Percentiles rank a stretch among this genome's conserved stretches.
phyloP scores from a whole-genome alignment of 2,329 filamentous ascomycete species.

The Diaporthe ilicicola region DNA sequence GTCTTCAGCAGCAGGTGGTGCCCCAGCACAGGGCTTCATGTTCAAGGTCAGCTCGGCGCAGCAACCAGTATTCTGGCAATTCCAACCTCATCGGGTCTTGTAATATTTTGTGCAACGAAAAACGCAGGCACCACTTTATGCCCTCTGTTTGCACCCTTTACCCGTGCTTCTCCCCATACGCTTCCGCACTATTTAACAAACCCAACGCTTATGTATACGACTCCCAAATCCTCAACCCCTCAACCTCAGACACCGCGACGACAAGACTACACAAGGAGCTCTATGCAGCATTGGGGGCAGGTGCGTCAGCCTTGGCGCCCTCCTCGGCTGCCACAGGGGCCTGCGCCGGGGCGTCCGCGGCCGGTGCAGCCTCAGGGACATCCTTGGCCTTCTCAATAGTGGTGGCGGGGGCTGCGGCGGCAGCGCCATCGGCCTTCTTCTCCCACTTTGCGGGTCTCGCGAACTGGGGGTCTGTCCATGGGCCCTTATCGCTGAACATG shows the following conservation, averaged over 20 bases:
- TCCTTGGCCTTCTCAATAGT: slow-evolving; percentile 45
- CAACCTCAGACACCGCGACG: slow-evolving; percentile 1
- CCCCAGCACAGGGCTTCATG: not conserved
- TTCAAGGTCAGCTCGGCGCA: not conserved
- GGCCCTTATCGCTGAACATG: slow-evolving; percentile 85
- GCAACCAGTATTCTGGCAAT: not conserved
- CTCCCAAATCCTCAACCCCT: slow-evolving; percentile 7
- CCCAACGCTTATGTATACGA: slow-evolving; percentile 13
- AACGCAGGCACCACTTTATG: slow-evolving; percentile 21
- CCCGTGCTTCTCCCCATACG: slow-evolving; percentile 20
- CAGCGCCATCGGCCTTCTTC: slow-evolving; percentile 51
- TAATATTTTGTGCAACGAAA: slow-evolving; percentile 9
- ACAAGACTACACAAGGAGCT: slow-evolving; percentile 36
- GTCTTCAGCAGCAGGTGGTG: not conserved
- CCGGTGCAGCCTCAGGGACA: slow-evolving; percentile 41
- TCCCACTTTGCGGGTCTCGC: slow-evolving; percentile 72
- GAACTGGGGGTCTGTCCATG: slow-evolving; percentile 82
- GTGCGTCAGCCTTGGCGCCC: slow-evolving; percentile 46
- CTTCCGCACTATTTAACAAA: slow-evolving; percentile 18
- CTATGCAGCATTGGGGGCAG: slow-evolving; percentile 45
- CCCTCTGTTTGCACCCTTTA: slow-evolving; percentile 2
- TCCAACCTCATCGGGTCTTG: slow-evolving; percentile 5
- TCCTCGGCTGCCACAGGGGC: slow-evolving; percentile 44
- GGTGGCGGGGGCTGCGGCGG: slow-evolving; percentile 32
- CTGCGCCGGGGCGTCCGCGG: slow-evolving; percentile 35